Base-by-base conservation (phyloP, 805 yeast species). In the Candida khao-thaluensis region DNA sequence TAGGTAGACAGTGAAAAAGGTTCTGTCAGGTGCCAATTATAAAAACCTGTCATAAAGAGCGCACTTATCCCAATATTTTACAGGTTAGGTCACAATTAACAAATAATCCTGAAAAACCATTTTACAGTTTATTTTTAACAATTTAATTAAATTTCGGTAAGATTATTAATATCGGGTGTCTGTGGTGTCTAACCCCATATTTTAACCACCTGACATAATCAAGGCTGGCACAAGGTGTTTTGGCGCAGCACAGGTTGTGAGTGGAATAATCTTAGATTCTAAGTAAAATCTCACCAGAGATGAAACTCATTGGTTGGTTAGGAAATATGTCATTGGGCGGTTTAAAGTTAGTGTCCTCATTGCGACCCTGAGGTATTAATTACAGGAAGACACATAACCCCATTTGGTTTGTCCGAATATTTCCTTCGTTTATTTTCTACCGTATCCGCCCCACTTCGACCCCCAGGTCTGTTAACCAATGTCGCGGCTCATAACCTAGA, bases 401-500 rank as follows among this genome's bases (percentile, higher is more conserved):
- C 17, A 15, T 17, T 29, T 9, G 32, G 32, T 29, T 17, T 29
- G 32, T 15, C 32, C 32, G 32, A 29, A 29, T 17, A 29, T 29
- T 29, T 6, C 32, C 32, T 29, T 17, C 23, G 17, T 10, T 29
- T 29, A 29, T 29, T 29, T 17, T 29, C 23, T 17, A 17, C 15
- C 16, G 4, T 29, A 17, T 29, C 32, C 32, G 32, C 32, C 32
- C 32, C 32, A 29, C 32, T 29, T 29, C 23, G n/a, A 23, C n/a
- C 26, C n/a, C 6, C 22, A 20, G 8, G 22, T 20, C 8, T 20
- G 8, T 6, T 6, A 8, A 7, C 11, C 15, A 3, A 29, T 29
- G 32, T 29, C 32, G 32, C 32, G 32, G 32, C 32, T 29, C 32
- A 17, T 29, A 29, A 29, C 32, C 32, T 10, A 10, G 17, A n/a